Evolutionary conservation across 177 flowering plant species (phyloP).

Genomic region (Vitis hybrid): DNA sequence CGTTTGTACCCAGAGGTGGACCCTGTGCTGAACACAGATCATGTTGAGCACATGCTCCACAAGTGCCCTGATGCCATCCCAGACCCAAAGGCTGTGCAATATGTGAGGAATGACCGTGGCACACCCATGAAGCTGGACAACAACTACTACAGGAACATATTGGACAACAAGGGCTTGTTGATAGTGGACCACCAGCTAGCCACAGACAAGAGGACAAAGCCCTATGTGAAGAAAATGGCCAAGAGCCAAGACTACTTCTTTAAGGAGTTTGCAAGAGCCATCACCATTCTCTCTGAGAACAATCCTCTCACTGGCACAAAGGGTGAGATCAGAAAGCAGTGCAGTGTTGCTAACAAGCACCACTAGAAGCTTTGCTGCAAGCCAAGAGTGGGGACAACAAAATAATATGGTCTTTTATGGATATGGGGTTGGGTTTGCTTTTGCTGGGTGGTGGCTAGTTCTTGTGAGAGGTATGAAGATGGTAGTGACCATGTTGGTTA

Average conservation of each 20-base stretch:
- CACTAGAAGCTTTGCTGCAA: constrained; percentile 22
- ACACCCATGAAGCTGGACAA: constrained; percentile 95
- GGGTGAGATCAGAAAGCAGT: constrained; percentile 91
- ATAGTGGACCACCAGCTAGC: constrained; percentile 88
- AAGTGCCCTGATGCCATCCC: constrained; percentile 92
- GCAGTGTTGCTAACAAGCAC: constrained; percentile 80
- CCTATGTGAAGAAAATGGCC: constrained; percentile 93
- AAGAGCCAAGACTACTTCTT: constrained; percentile 85
- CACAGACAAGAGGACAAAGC: constrained; percentile 72
- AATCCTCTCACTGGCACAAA: constrained; percentile 91
- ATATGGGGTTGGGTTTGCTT: background rate
- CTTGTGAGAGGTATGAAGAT: constrained; percentile 10
- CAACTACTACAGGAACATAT: constrained; percentile 91
- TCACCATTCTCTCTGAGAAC: constrained; percentile 82
- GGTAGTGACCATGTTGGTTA: constrained; percentile 6
- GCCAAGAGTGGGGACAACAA: background rate
- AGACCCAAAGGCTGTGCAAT: constrained; percentile 94
- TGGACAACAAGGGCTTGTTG: constrained; percentile 92
- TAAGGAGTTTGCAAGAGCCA: constrained; percentile 74
- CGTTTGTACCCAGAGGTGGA: constrained; percentile 93
- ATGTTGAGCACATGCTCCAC: constrained; percentile 87
- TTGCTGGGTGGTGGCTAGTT: background rate
- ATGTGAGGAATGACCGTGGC: constrained; percentile 93
- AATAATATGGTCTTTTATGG: constrained; percentile 16
- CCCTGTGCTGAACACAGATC: constrained; percentile 75